These are phyloP conservation scores for Leishmania mexicana DNA, from an alignment of 208 protist species.

Conservation along the genomic window DNA sequence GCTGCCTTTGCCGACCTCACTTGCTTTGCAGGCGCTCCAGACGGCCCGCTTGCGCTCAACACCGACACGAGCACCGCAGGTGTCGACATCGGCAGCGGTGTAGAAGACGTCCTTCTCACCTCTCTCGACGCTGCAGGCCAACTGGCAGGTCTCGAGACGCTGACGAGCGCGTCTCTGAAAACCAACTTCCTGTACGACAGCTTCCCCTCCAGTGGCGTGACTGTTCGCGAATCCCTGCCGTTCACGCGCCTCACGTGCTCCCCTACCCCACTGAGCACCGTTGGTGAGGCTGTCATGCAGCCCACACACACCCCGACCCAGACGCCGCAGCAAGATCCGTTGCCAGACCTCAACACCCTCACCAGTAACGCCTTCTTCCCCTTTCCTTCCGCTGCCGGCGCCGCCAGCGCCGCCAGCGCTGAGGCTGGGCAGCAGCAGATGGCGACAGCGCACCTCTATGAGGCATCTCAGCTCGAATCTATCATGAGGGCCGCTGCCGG, in stretches of 20 bases:
- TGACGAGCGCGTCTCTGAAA: slow-evolving; percentile 3
- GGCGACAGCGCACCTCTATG: not conserved
- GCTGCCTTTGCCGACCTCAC: not conserved
- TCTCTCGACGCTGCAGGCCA: slow-evolving; percentile 2
- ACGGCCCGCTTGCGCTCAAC: not conserved
- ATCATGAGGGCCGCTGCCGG: slow-evolving; percentile 10
- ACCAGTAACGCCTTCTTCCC: not conserved
- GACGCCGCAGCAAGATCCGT: not conserved
- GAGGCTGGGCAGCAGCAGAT: not conserved
- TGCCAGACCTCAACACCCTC: not conserved
- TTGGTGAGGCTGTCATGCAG: not conserved
- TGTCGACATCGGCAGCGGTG: slow-evolving; percentile 1
- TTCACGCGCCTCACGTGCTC: not conserved
- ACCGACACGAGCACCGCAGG: not conserved
- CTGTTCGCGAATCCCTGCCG: not conserved
- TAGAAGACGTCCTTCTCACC: not conserved
- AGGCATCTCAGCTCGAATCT: slow-evolving; percentile 6
- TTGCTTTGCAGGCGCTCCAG: not conserved
- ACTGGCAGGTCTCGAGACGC: not conserved
- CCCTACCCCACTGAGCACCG: slow-evolving; percentile 1
- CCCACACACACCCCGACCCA: not conserved
- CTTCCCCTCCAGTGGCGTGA: slow-evolving; percentile 12
- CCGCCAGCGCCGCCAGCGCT: not conserved
- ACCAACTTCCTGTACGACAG: slow-evolving; percentile 11
- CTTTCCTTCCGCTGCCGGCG: not conserved